Conservation (phyloP, 1,139 yeast genomes). For the Yamadazyma friedrichii region DNA sequence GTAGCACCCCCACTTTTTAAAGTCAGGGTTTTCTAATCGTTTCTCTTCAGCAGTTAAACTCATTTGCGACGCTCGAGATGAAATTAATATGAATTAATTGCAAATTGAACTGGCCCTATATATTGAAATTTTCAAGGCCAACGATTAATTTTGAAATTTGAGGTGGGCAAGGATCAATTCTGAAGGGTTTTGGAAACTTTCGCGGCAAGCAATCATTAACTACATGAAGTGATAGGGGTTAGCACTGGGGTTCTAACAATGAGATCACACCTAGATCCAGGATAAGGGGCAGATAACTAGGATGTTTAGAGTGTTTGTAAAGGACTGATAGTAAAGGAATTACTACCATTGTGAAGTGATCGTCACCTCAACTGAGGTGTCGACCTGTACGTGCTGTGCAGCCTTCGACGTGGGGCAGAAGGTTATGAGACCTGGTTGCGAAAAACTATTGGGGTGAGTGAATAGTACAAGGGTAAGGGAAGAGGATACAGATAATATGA, state of each 20-base stretch:
- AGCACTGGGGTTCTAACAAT: not conserved
- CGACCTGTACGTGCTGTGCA: no score
- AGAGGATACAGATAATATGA: no score
- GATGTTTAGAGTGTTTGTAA: no score
- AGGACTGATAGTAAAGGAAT: no score
- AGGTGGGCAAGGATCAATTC: conserved; percentile 1
- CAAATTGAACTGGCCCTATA: no score
- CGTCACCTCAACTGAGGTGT: no score
- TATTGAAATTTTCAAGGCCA: not conserved
- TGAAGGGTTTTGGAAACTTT: not conserved
- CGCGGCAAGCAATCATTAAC: conserved; percentile 3
- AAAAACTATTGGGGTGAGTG: not conserved
- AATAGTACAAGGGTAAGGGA: not conserved
- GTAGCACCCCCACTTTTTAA: conserved; percentile 94
- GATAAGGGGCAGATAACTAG: no score
- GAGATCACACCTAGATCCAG: no score
- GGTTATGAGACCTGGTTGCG: not conserved
- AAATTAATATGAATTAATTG: no score
- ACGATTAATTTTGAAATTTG: no score
- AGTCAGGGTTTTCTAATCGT: conserved; percentile 57
- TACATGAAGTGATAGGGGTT: not conserved
- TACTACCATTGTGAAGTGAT: no score
- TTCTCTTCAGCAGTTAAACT: conserved; percentile 59
- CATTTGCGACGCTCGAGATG: no score
- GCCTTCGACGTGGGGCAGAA: not conserved